A percentile compares a stretch with the other conserved stretches of the same genome.
These are phyloP conservation scores for Tetracladium maxilliforme DNA, from an alignment of 2,329 filamentous ascomycete genomes.

Conservation along the genomic window DNA sequence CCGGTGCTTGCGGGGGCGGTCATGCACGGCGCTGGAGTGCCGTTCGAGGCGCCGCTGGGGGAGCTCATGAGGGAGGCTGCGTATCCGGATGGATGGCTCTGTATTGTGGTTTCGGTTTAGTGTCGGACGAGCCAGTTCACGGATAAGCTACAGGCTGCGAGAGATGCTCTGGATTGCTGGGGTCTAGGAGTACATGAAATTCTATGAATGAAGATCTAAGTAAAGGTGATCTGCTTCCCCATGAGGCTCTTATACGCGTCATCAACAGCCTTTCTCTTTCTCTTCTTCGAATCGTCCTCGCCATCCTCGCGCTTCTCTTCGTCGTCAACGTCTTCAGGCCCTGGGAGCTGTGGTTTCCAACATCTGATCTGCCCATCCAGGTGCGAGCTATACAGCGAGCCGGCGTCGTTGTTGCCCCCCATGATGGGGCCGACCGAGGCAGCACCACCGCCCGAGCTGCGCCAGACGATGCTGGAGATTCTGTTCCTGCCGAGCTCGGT, in stretches of 20 bases:
- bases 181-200: too few species aligned
- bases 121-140: too few species aligned
- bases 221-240: constrained; percentile 55
- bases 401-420: constrained; percentile 35
- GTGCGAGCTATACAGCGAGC: constrained; percentile 64
- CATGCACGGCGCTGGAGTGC: constrained; percentile 72
- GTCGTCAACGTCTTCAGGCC: constrained; percentile 31
- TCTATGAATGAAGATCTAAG: too few species aligned
- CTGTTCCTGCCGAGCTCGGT: constrained; percentile 40
- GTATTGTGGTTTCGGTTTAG: constrained; percentile 68
- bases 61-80: constrained; percentile 71
- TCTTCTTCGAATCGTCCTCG: constrained; percentile 37
- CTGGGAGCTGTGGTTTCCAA: constrained; percentile 52
- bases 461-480: constrained; percentile 66
- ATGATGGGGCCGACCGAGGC: constrained; percentile 42
- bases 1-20: constrained; percentile 73
- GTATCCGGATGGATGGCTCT: constrained; percentile 88
- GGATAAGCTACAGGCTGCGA: too few species aligned
- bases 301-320: constrained; percentile 23
- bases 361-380: constrained; percentile 69
- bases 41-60: constrained; percentile 65
- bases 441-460: constrained; percentile 42
- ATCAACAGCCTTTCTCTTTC: constrained; percentile 66
- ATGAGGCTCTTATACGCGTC: constrained; percentile 69
- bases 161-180: too few species aligned